Evolutionary conservation across 139 green algal genomes (phyloP), one percentile per base, ranked within the genome.

Genomic region (Mesostigma viride): DNA sequence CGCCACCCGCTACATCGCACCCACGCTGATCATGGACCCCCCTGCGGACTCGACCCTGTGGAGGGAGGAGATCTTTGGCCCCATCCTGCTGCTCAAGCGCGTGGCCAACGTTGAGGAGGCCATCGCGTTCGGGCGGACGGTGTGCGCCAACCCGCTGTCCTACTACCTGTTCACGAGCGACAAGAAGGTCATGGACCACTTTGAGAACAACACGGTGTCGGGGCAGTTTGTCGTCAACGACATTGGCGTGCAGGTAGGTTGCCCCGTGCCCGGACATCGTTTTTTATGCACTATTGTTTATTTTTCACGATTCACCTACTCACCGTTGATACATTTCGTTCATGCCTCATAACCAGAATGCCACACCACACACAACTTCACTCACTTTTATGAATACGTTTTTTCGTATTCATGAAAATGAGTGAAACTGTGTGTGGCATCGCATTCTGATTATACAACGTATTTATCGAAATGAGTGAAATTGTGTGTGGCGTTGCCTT

Each of bases 41-140:
- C 26, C 58, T 20, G 60, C 32, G 11, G 70, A 80, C 30, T 65
- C 69, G 1, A 22, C 33, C 2, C 22, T 82, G 1, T 75, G 82
- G 76, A 33, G 66, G n/a, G 76, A 82, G 26, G 76, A 82, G 61
- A 70, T 79, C 22, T 82, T 82, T 75, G 73, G 76, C 14, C 76
- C 76, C 46, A 76, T 82, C 57, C 65, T 82, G 17, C 64, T 40
- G 1, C 34, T 82, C n/a, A n/a, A n/a, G 2, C 71, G 78, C 40
- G 51, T 81, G 20, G 20, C 14, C 14, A 35, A 45, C n/a, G 26
- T 82, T 26, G 34, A 65, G 35, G 62, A 83, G 22, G 76, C 76
- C 2, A 61, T 80, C 1, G 56, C 62, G 17, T 56, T 68, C 30
- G 45, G 78, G 8, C 34, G n/a, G n/a, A n/a, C 24, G n/a, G n/a